These are phyloP conservation scores for Bacidia gigantensis DNA, from an alignment of 495 filamentous ascomycete genomes.

Conservation along the genomic window DNA sequence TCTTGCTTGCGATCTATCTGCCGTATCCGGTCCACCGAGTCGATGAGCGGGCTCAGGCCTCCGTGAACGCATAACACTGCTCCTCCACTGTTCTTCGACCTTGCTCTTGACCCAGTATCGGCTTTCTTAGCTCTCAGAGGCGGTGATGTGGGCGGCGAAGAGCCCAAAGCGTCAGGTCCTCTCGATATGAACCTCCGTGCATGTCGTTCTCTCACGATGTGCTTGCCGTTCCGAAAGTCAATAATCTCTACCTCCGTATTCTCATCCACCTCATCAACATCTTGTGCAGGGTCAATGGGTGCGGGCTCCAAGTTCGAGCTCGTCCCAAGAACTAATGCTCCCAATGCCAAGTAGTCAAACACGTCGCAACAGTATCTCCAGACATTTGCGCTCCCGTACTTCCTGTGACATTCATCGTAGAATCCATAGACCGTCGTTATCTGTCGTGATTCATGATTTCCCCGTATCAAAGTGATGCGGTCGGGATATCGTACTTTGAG, in stretches of 20 bases:
- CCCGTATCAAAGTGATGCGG: constrained; percentile 82
- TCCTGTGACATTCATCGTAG: constrained; percentile 94
- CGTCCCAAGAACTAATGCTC: constrained; percentile 84
- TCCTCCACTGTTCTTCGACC: constrained; percentile 60
- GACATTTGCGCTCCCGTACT: constrained; percentile 94
- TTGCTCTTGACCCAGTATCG: constrained; percentile 32
- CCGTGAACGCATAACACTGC: constrained; percentile 94
- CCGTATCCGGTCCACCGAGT: constrained; percentile 90
- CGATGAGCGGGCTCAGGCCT: constrained; percentile 79
- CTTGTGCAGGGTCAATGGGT: constrained; percentile 30
- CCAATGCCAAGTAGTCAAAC: constrained; percentile 93
- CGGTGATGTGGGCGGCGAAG: constrained; percentile 32
- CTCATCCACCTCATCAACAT: constrained; percentile 39
- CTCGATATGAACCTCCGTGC: constrained; percentile 36
- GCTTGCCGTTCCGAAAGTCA: constrained; percentile 46
- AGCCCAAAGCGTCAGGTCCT: constrained; percentile 7
- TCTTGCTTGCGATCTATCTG: constrained; percentile 94
- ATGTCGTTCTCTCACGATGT: constrained; percentile 40
- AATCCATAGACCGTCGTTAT: constrained; percentile 99
- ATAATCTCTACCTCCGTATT: constrained; percentile 87
- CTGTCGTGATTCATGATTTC: constrained; percentile 94
- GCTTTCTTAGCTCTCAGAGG: constrained; percentile 19
- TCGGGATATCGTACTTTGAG: constrained; percentile 97
- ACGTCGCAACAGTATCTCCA: constrained; percentile 99
- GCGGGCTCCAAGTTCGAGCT: constrained; percentile 53